phyloP scores from a whole-genome alignment of 768 basidiomycete species.

The Wakefieldia striispora region DNA sequence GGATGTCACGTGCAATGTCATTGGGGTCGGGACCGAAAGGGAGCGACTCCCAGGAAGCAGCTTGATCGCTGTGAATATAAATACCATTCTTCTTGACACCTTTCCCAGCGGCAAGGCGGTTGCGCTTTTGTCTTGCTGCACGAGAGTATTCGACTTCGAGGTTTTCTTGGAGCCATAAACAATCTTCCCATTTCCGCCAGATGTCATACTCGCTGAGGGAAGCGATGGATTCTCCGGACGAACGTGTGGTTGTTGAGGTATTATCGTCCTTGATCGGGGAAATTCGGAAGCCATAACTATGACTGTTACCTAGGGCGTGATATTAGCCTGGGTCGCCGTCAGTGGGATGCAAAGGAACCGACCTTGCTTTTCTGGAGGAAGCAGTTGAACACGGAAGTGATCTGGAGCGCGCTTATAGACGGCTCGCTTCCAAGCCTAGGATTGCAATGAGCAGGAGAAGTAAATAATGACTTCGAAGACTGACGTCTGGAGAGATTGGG shows the following conservation, averaged over 20 bases:
- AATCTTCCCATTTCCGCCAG: slow-evolving; percentile 83
- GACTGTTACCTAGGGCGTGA: slow-evolving; percentile 42
- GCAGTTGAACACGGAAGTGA: slow-evolving; percentile 56
- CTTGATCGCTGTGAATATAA: slow-evolving; percentile 65
- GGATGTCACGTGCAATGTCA: slow-evolving; percentile 68
- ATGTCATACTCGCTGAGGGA: slow-evolving; percentile 59
- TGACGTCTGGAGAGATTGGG: slow-evolving; percentile 25
- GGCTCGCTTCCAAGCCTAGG: slow-evolving; percentile 61
- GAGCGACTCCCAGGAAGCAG: slow-evolving; percentile 82
- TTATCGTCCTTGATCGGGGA: slow-evolving; percentile 41
- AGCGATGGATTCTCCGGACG: slow-evolving; percentile 38
- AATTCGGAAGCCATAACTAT: slow-evolving; percentile 64
- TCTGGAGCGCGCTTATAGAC: slow-evolving; percentile 58
- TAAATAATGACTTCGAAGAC: slow-evolving; percentile 3
- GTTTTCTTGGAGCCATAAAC: slow-evolving; percentile 68
- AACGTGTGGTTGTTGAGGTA: slow-evolving; percentile 17
- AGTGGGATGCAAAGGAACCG: slow-evolving; percentile 14
- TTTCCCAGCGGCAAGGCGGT: slow-evolving; percentile 66
- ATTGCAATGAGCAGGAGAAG: neutral
- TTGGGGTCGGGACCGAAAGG: slow-evolving; percentile 81
- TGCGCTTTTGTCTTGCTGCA: slow-evolving; percentile 64
- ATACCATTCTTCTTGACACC: slow-evolving; percentile 72
- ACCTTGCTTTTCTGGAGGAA: slow-evolving; percentile 60
- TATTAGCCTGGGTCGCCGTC: neutral
- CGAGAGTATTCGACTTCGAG: slow-evolving; percentile 65